Evolutionary conservation across 768 basidiomycete species (phyloP), one percentile per base, ranked within the genome.

Genomic region (Agrocybe praecox): DNA sequence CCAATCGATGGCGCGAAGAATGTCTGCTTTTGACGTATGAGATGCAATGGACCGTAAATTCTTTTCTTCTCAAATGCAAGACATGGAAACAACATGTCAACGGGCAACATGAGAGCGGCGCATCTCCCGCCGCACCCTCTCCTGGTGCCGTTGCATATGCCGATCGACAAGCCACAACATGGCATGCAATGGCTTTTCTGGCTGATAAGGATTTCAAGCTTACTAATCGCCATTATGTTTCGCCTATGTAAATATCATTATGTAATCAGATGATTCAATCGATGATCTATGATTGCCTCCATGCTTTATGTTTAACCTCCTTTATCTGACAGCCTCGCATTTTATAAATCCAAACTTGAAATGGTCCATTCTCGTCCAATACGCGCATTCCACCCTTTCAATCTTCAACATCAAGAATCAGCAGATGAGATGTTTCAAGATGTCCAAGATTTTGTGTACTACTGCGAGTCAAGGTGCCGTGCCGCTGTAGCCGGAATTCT

Each of bases 1-100:
- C n/a, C 3, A 2, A 48, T 2, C 24, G 61, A 24, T 62, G 58
- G 58, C 15, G 19, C 1, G 64, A 65, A 42, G 64, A 65, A 53
- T 6, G 36, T 0, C 23, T 14, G 9, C 15, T 64, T 2, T 7
- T 64, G 0, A 42, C 21, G 10, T 53, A 53, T 32, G 52, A 53
- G 29, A 53, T 53, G 52, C 22, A 46, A 29, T 53, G 52, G 52
- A 53, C 52, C 7, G 43, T 53, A 10, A 11, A 24, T 9, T 46
- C 43, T 14, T 46, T 53, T 29, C 10, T 22, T 11, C 7, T 29
- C 6, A 44, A 43, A 15, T 17, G n/a, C 18, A 49, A 40, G 14
- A 14, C n/a, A 5, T 40, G 36, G 36, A 29, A 9, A 9, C 4
- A 4, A 29, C 36, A 5, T 40, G 36, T 40, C 17, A 34, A 49